Evolutionary conservation across 2,329 filamentous ascomycete genomes (phyloP), one percentile per base, ranked within the genome.

Genomic region (Pseudogymnoascus sp.): DNA sequence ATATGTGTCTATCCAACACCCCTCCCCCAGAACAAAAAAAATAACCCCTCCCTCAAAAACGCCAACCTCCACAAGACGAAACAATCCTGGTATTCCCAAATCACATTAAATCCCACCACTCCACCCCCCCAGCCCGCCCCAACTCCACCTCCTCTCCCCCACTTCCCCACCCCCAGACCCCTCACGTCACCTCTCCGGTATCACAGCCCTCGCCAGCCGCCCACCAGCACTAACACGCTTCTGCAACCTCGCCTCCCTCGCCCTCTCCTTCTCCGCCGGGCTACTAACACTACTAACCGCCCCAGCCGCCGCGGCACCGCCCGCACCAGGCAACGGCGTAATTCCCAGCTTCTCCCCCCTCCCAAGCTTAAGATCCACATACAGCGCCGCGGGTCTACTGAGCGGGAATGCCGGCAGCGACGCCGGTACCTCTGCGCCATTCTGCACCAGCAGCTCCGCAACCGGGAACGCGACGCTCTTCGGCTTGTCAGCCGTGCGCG

Each of bases 401-500:
- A 99, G 82, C 0, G 92, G 91, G 68, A 97, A 93, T 0, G 91
- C 88, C 0, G 93, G 90, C 65, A 89, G 80, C 1, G 85, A 79
- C 1, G 79, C 73, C 0, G 95, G 93, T 35, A 97, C 88, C 66
- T 96, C 89, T 3, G 93, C 93, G 15, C 95, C 95, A 71, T 99
- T 97, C 70, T 97, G 96, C 13, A 96, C 80, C 13, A 99, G 82
- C 64, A 99, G 78, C 75, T 99, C 95, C 13, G 95, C 95, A 44
- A 97, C 82, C 0, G 95, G 88, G 73, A 99, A 99, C 0, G 93
- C 84, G 7, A 87, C 81, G 2, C 79, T 73, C 68, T 85, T 86
- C 7, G 69, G 64, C 69, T 69, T 79, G 79, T 37, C 78, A 72
- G 26, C 31, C 69, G 75, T 75, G 64, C 73, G 75, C 5, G 65